phyloP scores from a whole-genome alignment of 306 rosid genomes.

The Malus sieversii region DNA sequence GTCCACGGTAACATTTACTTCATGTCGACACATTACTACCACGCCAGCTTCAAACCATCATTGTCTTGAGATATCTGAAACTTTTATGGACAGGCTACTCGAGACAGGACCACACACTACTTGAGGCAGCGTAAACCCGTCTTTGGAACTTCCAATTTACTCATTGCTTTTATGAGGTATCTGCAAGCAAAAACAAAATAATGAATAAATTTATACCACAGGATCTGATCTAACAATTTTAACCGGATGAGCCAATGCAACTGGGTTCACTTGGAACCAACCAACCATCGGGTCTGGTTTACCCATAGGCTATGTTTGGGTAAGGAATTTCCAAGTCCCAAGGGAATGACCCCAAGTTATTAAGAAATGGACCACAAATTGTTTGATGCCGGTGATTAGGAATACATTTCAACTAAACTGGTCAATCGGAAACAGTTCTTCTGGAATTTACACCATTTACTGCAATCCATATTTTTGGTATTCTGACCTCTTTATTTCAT shows the following conservation, averaged over 20 bases:
- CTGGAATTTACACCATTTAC: not conserved
- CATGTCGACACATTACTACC: conserved; percentile 37
- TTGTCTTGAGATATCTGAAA: conserved; percentile 6
- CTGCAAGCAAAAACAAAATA: conserved; percentile 34
- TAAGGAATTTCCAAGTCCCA: not conserved
- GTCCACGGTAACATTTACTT: conserved; percentile 24
- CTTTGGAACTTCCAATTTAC: conserved; percentile 6
- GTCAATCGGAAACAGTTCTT: not conserved
- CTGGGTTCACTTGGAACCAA: not conserved
- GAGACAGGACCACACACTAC: conserved; percentile 5
- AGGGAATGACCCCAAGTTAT: not conserved
- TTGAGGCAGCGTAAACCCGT: conserved; percentile 10
- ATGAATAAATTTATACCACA: not conserved
- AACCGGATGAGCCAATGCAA: not conserved
- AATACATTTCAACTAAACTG: not conserved
- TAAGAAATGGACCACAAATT: not conserved
- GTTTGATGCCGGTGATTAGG: not conserved
- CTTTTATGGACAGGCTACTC: conserved; percentile 13
- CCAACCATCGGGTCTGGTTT: not conserved
- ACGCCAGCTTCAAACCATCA: conserved; percentile 3
- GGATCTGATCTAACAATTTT: not conserved
- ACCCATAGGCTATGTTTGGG: not conserved
- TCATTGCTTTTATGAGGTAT: conserved; percentile 11
- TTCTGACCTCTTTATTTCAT: not conserved
- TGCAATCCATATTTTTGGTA: not conserved